A percentile compares a stretch with the other conserved stretches of the same genome.
Evolutionary conservation across 345 rosid genomes (phyloP).

Genomic region (Citrus mangshanensis): DNA sequence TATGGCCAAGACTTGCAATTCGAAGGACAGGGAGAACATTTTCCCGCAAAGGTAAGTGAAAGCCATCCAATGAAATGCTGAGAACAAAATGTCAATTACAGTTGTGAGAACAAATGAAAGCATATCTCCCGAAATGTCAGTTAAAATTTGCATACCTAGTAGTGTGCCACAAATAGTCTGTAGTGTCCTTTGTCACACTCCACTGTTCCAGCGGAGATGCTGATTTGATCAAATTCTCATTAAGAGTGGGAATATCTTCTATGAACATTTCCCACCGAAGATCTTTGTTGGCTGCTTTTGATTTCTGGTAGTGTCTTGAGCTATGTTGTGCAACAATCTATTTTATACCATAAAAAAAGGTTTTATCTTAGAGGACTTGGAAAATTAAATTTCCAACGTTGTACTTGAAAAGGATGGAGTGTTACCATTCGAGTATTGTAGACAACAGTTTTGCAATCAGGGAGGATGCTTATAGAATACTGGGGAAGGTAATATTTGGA

Average conservation of each 20-base stretch:
- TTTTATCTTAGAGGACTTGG: background rate
- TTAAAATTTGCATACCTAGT: slow-evolving; percentile 22
- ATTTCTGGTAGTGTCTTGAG: slow-evolving; percentile 28
- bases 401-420: background rate
- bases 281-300: slow-evolving; percentile 25
- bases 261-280: slow-evolving; percentile 36
- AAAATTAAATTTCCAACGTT: background rate
- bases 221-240: slow-evolving; percentile 8
- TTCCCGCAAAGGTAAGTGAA: slow-evolving; percentile 28
- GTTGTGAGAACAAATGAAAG: background rate
- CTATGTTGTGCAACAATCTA: slow-evolving; percentile 46
- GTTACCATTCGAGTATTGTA: slow-evolving; percentile 35
- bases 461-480: slow-evolving; percentile 43
- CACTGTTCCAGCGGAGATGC: slow-evolving; percentile 28
- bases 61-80: slow-evolving; percentile 30
- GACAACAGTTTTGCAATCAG: slow-evolving; percentile 42
- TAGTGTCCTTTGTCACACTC: slow-evolving; percentile 28
- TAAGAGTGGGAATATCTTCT: slow-evolving; percentile 24
- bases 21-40: slow-evolving; percentile 34
- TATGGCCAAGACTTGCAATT: slow-evolving; percentile 43
- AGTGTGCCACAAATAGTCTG: slow-evolving; percentile 44
- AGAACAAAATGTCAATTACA: background rate
- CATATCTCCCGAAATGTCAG: background rate
- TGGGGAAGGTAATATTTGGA: slow-evolving; percentile 31
- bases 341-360: background rate